Evolutionary conservation across 495 filamentous ascomycete species (phyloP).

Genomic region (Aspergillus sclerotioniger): DNA sequence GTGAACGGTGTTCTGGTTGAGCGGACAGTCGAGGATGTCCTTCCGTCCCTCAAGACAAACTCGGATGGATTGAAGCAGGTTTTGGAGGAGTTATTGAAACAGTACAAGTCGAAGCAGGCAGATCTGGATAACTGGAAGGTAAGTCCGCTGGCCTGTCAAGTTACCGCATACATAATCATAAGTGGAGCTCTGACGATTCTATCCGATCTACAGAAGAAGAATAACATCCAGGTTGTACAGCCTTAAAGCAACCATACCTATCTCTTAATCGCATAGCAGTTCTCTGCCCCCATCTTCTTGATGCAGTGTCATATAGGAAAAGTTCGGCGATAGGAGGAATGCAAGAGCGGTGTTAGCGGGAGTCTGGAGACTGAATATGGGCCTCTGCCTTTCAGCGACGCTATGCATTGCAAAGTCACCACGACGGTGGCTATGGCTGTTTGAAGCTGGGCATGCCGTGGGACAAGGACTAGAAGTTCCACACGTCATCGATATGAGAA

Average conservation of each 20-base stretch:
- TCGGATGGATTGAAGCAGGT: conserved; percentile 93
- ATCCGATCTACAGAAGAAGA: conserved; percentile 75
- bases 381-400: conserved; percentile 1
- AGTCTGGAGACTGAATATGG: conserved; percentile 13
- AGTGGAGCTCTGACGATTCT: conserved; percentile 17
- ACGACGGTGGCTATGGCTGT: not conserved
- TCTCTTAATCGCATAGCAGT: conserved; percentile 6
- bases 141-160: conserved; percentile 25
- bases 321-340: conserved; percentile 5
- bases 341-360: conserved; percentile 16
- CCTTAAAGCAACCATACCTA: conserved; percentile 38
- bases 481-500: not conserved
- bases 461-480: not conserved
- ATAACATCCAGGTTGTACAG: conserved; percentile 94
- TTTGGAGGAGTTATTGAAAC: conserved; percentile 92
- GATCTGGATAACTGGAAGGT: conserved; percentile 99
- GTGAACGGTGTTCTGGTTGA: conserved; percentile 96
- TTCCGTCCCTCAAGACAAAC: conserved; percentile 90
- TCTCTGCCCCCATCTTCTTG: not conserved
- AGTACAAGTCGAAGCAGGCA: conserved; percentile 91
- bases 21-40: conserved; percentile 85
- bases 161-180: not conserved
- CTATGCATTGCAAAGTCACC: not conserved
- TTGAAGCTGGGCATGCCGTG: not conserved
- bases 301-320: conserved; percentile 9